phyloP scores from a whole-genome alignment of 2,329 filamentous ascomycete species.

The Apiospora sp. region DNA sequence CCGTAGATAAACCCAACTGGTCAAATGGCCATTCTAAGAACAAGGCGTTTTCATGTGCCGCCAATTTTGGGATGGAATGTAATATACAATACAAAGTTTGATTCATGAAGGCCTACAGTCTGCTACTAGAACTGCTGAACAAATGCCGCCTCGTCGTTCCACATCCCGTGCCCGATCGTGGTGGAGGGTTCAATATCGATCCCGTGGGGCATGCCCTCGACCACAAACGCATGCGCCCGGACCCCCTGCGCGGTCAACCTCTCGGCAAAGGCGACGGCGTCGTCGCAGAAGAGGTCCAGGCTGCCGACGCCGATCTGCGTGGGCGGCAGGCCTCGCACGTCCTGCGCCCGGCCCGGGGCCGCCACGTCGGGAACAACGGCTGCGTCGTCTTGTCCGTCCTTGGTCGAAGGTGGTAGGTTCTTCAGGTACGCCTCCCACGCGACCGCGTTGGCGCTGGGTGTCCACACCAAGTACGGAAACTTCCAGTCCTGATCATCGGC shows the following conservation, averaged over 20 bases:
- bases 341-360: slow-evolving; percentile 27
- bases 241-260: slow-evolving; percentile 28
- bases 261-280: slow-evolving; percentile 27
- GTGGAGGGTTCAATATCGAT: neutral
- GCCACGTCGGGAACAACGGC: slow-evolving; percentile 23
- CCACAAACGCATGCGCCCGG: neutral
- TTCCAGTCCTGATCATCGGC: neutral
- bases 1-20: too few relatives aligned
- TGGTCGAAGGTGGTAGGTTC: too few relatives aligned
- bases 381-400: neutral
- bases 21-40: too few relatives aligned
- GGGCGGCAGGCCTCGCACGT: slow-evolving; percentile 29
- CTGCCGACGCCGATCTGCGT: slow-evolving; percentile 30
- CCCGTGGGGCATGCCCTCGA: neutral
- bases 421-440: neutral
- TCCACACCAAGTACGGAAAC: neutral
- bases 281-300: slow-evolving; percentile 32
- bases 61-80: too few relatives aligned
- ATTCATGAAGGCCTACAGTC: too few relatives aligned
- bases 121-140: neutral
- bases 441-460: neutral
- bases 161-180: neutral
- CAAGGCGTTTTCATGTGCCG: too few relatives aligned
- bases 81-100: too few relatives aligned
- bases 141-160: neutral